Percentiles rank a stretch among this genome's conserved stretches.
phyloP scores from a whole-genome alignment of 768 basidiomycete species.

The Boletales sp. region DNA sequence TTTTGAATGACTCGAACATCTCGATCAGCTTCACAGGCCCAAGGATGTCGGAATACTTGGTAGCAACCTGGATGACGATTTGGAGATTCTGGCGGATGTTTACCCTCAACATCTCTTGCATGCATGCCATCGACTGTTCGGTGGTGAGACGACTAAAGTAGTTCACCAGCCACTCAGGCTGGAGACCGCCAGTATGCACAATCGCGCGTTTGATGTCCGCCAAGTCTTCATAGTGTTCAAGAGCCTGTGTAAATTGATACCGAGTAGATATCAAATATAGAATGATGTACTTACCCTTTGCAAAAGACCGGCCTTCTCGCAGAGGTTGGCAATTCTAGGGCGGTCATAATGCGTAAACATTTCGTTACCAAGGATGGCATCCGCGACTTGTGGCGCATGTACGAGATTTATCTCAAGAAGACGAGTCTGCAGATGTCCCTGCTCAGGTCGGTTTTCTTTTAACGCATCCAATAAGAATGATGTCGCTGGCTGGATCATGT shows the following conservation, averaged over 20 bases:
- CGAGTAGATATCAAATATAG: not conserved
- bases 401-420: constrained; percentile 97
- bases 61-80: constrained; percentile 94
- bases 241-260: constrained; percentile 55
- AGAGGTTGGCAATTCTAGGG: constrained; percentile 94
- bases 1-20: constrained; percentile 98
- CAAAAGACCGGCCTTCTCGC: constrained; percentile 95
- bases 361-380: constrained; percentile 97
- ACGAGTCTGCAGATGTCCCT: constrained; percentile 92
- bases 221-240: constrained; percentile 97
- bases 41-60: constrained; percentile 97
- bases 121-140: constrained; percentile 93
- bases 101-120: constrained; percentile 95
- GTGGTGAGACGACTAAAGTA: constrained; percentile 97
- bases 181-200: constrained; percentile 83
- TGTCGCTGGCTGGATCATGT: constrained; percentile 99
- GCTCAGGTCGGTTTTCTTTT: constrained; percentile 98
- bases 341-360: constrained; percentile 98
- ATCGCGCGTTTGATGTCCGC: constrained; percentile 99
- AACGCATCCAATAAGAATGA: constrained; percentile 96
- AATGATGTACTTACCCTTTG: constrained; percentile 64
- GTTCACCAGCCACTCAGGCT: constrained; percentile 93
- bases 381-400: constrained; percentile 97
- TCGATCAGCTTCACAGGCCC: constrained; percentile 97
- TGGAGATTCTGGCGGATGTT: constrained; percentile 98